Conservation (phyloP, 2,329 filamentous ascomycete species). For the Acrodontium crateriforme region DNA sequence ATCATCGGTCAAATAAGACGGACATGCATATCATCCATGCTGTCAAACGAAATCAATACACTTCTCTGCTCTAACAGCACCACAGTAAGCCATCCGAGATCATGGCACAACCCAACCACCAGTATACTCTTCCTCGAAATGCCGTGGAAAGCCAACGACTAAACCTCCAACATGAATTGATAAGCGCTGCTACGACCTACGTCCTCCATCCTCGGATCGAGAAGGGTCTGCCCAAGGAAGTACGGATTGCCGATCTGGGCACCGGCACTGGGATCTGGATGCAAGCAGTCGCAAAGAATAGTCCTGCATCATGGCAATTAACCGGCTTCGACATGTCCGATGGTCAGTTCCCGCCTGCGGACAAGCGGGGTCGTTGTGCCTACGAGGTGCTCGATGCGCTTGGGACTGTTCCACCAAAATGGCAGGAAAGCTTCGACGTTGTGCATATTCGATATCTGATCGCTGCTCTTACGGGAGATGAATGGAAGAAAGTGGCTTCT, state of each 20-base stretch:
- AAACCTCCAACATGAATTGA: conserved; percentile 8
- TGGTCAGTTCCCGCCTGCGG: conserved; percentile 8
- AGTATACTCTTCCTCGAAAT: conserved; percentile 10
- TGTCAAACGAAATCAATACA: too few species aligned
- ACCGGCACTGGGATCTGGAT: conserved; percentile 13
- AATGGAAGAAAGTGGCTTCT: conserved; percentile 7
- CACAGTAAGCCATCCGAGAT: too few species aligned
- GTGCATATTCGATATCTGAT: conserved; percentile 12
- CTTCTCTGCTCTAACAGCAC: too few species aligned
- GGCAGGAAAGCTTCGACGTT: conserved; percentile 7
- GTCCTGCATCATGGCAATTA: conserved; percentile 2
- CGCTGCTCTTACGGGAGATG: conserved; percentile 5
- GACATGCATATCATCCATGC: too few species aligned
- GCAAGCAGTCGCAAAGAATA: conserved; percentile 5
- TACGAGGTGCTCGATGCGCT: conserved; percentile 9
- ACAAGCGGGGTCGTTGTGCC: neutral
- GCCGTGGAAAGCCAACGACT: conserved; percentile 7
- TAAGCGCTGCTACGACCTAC: conserved; percentile 7
- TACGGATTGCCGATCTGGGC: conserved; percentile 10
- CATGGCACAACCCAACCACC: too few species aligned
- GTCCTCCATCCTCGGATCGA: conserved; percentile 9
- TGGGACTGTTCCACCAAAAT: conserved; percentile 5
- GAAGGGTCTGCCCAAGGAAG: conserved; percentile 4
- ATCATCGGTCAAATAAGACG: too few species aligned
- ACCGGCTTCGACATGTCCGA: conserved; percentile 10